A percentile compares a stretch with the other conserved stretches of the same genome.
phyloP scores from a whole-genome alignment of 257 asterid genomes.

The Solanum dulcamara region DNA sequence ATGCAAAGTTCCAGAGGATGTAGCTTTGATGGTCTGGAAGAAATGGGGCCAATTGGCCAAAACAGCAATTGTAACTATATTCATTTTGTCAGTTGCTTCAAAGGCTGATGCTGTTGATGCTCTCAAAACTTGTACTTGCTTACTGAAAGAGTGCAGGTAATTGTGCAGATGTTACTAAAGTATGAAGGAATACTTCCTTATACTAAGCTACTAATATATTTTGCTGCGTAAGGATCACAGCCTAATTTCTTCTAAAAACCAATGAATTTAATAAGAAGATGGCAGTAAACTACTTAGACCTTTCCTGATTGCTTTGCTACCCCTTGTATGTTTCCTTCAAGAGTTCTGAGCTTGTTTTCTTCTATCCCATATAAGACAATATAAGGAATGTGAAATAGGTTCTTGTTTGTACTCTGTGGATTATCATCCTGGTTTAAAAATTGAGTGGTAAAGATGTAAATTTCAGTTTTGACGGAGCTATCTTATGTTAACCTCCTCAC shows the following conservation, averaged over 20 bases:
- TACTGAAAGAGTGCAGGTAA: conserved; percentile 95
- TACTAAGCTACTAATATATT: background rate
- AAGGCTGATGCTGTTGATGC: conserved; percentile 88
- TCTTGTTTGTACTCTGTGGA: background rate
- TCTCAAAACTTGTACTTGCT: conserved; percentile 76
- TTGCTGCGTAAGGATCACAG: background rate
- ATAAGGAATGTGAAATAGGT: background rate
- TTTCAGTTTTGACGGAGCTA: background rate
- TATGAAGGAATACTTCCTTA: background rate
- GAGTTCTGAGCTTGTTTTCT: background rate
- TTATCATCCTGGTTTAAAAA: background rate
- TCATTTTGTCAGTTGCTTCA: conserved; percentile 50
- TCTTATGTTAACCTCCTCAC: background rate
- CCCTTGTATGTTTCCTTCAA: background rate
- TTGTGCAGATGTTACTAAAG: background rate
- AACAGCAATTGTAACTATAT: conserved; percentile 43
- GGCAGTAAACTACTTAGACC: background rate
- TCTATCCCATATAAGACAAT: background rate
- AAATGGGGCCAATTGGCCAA: conserved; percentile 46
- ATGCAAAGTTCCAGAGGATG: conserved; percentile 21
- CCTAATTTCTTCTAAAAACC: background rate
- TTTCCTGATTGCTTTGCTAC: background rate
- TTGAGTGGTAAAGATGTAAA: background rate
- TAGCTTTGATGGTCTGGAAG: conserved; percentile 24
- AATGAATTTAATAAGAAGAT: background rate